Evolutionary conservation across 2,329 filamentous ascomycete species (phyloP).

Genomic region (Penicillium fuscoglaucum): DNA sequence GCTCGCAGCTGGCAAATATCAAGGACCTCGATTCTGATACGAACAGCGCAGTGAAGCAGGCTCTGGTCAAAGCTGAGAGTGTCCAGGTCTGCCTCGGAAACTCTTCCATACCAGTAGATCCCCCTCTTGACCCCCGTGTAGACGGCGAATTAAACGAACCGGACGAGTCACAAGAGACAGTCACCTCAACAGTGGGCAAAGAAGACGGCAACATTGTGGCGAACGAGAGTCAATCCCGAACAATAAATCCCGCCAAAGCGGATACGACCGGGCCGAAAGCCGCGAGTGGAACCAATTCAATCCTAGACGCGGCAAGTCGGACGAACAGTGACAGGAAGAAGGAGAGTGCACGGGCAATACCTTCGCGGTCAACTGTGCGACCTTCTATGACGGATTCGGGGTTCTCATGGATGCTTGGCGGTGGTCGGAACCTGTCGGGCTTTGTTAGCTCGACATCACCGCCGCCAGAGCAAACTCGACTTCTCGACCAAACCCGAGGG

Average conservation of each 20-base stretch:
- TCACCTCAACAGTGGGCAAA: background rate
- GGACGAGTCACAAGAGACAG: background rate
- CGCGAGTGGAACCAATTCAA: constrained; percentile 14
- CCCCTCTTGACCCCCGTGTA: constrained; percentile 9
- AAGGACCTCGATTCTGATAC: constrained; percentile 26
- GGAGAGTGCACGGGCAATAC: constrained; percentile 22
- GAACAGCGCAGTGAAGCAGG: constrained; percentile 37
- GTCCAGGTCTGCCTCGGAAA: constrained; percentile 48
- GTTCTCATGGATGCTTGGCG: constrained; percentile 54
- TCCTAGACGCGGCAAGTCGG: constrained; percentile 3
- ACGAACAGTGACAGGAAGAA: constrained; percentile 10
- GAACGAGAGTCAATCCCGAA: constrained; percentile 10
- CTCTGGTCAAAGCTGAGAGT: constrained; percentile 44
- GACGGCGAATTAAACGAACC: constrained; percentile 5
- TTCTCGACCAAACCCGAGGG: constrained; percentile 30
- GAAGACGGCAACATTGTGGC: background rate
- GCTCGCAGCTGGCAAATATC: constrained; percentile 34
- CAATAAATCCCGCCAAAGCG: background rate
- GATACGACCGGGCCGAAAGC: constrained; percentile 12
- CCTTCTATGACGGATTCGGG: constrained; percentile 48
- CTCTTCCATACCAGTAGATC: constrained; percentile 33
- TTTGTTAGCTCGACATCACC: constrained; percentile 49
- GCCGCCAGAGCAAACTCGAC: constrained; percentile 46
- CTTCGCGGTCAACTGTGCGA: constrained; percentile 32
- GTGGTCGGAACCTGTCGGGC: constrained; percentile 44